Evolutionary conservation across 2,329 filamentous ascomycete genomes (phyloP), one percentile per base, ranked within the genome.

Genomic region (Aspergillus sp.): DNA sequence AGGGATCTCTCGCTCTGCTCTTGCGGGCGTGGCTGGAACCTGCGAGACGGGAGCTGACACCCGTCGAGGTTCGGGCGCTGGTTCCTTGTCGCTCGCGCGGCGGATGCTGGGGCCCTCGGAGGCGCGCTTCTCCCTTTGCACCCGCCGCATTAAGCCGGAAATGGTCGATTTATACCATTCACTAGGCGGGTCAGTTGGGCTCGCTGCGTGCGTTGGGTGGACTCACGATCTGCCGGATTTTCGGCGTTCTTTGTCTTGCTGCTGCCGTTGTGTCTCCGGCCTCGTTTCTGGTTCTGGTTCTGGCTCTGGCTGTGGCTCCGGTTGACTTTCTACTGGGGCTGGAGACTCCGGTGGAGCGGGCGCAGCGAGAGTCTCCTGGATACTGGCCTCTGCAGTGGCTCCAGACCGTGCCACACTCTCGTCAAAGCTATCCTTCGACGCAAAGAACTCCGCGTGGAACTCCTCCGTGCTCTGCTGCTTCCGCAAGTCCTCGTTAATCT

Each of bases 401-500:
- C 2, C 35, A 38, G 69, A 59, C 33, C 64, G 56, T 55, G 63
- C 51, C 26, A 65, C 14, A 30, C 46, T 4, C 51, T 44, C 4
- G 14, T 42, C 16, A 22, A 42, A 19, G 17, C 40, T 42, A 20
- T 41, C 17, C 17, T 54, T 54, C 24, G 49, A 32, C 22, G 32
- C 46, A 22, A 59, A 59, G 53, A 48, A 77, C 56, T 32, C 57
- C 55, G 61, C 54, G 16, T 52, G 54, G 6, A 70, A 55, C 7
- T 65, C 59, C 11, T 70, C 61, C 11, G 76, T 58, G n/a, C 77
- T 76, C 2, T 77, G 78, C 52, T 75, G 70, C 2, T 59, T 46
- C 9, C 65, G 59, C 16, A 84, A 69, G 1, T 70, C 65, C 2
- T 60, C 47, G 17, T 72, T 64, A 40, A 85, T 73, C 53, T 83